Evolutionary conservation across 495 filamentous ascomycete genomes (phyloP), one percentile per base, ranked within the genome.

Genomic region (Penicillium verhagenii): DNA sequence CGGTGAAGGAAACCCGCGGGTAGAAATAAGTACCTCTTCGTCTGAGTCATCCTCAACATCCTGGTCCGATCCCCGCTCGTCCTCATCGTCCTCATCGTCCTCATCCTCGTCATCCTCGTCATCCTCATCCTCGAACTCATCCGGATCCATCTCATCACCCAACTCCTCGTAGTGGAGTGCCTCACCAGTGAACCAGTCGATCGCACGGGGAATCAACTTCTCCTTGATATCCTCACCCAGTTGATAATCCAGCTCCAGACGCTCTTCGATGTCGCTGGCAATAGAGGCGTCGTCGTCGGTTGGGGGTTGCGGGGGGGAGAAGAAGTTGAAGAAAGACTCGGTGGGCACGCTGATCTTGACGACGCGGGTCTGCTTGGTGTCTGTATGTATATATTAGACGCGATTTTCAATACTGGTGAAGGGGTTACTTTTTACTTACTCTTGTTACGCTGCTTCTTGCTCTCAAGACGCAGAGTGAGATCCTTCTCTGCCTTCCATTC

Each of bases 271-370:
- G 66, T 97, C 95, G 35, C 84, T 87, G 31, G 87, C 82, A 50
- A 87, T 84, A 56, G 96, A 91, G 49, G 91, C 88, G 42, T 86
- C 86, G 37, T 85, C 84, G 39, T 86, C 86, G 35, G 76, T 79
- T 4, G 92, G 95, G 47, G 91, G 86, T 74, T 90, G 90, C 2
- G 95, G 95, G 6, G 94, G 95, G 29, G 89, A 88, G 80, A 99
- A 98, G 85, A 99, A 99, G 82, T 97, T 97, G 85, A 99, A 99
- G 82, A 99, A 99, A 8, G 93, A 97, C 70, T 96, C 94, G 33
- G 92, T 96, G 3, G 95, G 95, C 37, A 97, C 93, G 14, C 92
- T 96, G 79, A 96, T 96, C 86, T 97, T 97, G 58, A 99, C 91
- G 60, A 99, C 86, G 56, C 95, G 91, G 54, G 94, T 97, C 72